phyloP scores from a whole-genome alignment of 805 yeast species.

The Saccharomycopsis sp. region DNA sequence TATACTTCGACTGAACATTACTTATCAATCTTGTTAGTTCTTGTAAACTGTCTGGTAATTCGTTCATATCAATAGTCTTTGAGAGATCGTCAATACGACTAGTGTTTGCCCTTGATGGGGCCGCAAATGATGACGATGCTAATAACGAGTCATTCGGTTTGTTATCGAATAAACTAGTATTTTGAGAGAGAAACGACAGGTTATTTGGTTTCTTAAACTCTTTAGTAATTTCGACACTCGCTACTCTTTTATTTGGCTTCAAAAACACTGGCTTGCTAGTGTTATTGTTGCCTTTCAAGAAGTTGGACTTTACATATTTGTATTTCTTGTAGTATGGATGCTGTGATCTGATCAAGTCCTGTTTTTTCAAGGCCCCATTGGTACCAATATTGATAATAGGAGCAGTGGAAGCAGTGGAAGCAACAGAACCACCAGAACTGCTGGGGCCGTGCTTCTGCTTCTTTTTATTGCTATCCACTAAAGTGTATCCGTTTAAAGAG shows the following conservation, averaged over 20 bases:
- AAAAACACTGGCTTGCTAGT: neutral
- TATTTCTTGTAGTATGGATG: conserved; percentile 19
- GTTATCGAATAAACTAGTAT: neutral
- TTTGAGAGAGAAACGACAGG: neutral
- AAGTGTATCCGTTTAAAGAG: neutral
- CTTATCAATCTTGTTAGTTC: neutral
- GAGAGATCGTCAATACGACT: neutral
- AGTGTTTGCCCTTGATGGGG: neutral
- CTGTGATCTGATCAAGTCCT: conserved; percentile 4
- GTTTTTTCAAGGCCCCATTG: neutral
- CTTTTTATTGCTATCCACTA: neutral
- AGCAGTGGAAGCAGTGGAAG: no score
- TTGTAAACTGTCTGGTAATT: neutral
- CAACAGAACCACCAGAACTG: no score
- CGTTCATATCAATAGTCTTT: neutral
- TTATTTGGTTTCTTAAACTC: neutral
- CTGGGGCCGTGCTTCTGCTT: neutral
- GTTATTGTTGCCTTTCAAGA: neutral
- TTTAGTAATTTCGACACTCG: neutral
- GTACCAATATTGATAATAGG: neutral
- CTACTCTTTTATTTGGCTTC: neutral
- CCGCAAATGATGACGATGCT: neutral
- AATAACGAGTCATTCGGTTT: neutral
- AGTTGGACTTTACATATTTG: neutral
- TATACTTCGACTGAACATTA: conserved; percentile 1